Evolutionary conservation across 805 yeast species (phyloP).

Genomic region (Saccharomycopsis fermentans): DNA sequence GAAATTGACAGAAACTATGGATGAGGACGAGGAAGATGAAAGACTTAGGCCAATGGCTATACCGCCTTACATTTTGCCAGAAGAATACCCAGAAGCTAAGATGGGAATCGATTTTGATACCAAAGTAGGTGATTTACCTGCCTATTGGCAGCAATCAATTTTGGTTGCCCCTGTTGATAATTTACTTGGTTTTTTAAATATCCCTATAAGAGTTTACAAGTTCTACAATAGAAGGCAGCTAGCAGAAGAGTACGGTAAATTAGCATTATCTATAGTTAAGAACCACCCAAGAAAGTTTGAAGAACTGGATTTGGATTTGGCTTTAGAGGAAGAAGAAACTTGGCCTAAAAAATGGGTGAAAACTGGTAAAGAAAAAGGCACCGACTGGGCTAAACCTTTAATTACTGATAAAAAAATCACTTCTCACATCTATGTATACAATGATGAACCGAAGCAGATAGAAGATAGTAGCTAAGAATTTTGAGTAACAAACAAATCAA

Average conservation of each 20-base stretch:
- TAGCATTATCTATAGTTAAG: conserved; percentile 42
- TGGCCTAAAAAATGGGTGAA: conserved; percentile 87
- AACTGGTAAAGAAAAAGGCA: conserved; percentile 57
- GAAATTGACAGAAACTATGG: conserved; percentile 2
- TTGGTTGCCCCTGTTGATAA: conserved; percentile 69
- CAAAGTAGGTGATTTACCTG: conserved; percentile 34
- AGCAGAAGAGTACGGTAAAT: conserved; percentile 53
- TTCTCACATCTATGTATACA: conserved; percentile 39
- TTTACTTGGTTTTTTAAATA: conserved; percentile 64
- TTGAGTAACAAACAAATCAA: neutral
- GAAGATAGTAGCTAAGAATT: neutral
- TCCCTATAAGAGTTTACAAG: conserved; percentile 67
- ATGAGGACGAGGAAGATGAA: conserved; percentile 19
- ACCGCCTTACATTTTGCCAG: conserved; percentile 50
- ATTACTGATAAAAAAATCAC: conserved; percentile 59
- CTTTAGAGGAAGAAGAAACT: conserved; percentile 59
- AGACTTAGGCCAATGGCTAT: conserved; percentile 24
- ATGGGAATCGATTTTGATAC: conserved; percentile 20
- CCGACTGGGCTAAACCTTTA: conserved; percentile 84
- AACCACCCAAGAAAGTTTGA: conserved; percentile 44
- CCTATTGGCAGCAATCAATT: conserved; percentile 67
- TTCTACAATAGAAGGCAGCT: conserved; percentile 66
- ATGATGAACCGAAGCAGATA: neutral
- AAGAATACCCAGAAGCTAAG: conserved; percentile 50
- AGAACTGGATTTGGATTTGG: conserved; percentile 30